These are phyloP conservation scores for Nicotiana attenuata DNA, from an alignment of 257 asterid genomes.

Conservation along the genomic window DNA sequence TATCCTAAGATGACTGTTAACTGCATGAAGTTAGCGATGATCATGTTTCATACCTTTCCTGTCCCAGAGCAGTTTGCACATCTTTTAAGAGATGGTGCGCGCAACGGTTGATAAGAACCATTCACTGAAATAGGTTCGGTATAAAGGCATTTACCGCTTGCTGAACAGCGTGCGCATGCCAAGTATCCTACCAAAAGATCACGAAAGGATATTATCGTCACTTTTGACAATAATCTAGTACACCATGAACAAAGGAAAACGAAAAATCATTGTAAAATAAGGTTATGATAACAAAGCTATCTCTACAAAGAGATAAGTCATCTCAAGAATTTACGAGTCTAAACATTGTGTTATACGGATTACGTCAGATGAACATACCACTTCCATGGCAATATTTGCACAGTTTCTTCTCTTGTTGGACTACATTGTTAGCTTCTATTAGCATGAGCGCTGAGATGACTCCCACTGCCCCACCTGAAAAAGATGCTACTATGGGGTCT, in stretches of 20 bases:
- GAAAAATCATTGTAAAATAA: too few relatives aligned
- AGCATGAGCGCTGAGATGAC: constrained; percentile 82
- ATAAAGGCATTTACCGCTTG: constrained; percentile 69
- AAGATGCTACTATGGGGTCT: constrained; percentile 92
- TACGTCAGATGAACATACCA: constrained; percentile 33
- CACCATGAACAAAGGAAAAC: background rate
- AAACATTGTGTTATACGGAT: too few relatives aligned
- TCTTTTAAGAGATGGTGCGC: constrained; percentile 59
- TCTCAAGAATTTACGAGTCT: too few relatives aligned
- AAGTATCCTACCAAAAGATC: constrained; percentile 52
- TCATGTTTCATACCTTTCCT: constrained; percentile 65
- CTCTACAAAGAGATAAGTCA: too few relatives aligned
- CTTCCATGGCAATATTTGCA: constrained; percentile 95
- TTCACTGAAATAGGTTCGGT: constrained; percentile 48
- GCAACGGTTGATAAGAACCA: constrained; percentile 38
- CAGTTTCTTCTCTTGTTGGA: constrained; percentile 81
- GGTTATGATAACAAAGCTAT: too few relatives aligned
- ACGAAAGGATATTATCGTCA: background rate
- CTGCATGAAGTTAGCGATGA: background rate
- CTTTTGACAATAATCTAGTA: background rate
- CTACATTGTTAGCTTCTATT: constrained; percentile 77
- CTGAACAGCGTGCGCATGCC: constrained; percentile 89
- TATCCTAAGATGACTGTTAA: background rate
- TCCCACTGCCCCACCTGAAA: constrained; percentile 98
- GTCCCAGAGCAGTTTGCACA: constrained; percentile 85